Evolutionary conservation across 1,139 yeast genomes (phyloP), one percentile per base, ranked within the genome.

Genomic region (Meyerozyma smithsonii): DNA sequence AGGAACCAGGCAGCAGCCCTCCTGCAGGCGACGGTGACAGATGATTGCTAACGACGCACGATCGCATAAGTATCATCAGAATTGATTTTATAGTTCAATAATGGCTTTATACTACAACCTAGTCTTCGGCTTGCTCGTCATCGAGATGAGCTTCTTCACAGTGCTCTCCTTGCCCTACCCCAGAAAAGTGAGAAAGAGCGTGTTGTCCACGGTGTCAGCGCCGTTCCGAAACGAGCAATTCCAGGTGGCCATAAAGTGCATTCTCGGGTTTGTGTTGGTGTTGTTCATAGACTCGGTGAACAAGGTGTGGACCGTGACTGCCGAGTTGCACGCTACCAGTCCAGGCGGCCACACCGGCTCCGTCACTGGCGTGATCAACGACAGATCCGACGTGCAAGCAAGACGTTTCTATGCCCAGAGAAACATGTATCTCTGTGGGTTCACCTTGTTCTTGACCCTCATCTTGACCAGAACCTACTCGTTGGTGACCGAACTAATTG

Each of bases 341-440:
- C 54, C 61, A 45, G 46, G 47, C 10, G 42, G 39, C 8, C 45
- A 46, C 17, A 39, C 47, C 8, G 46, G 40, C 8, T 43, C 47
- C 14, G 42, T 55, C 15, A 46, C 55, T 23, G 61, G 62, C 1
- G 46, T 66, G 20, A 45, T 71, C 44, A 69, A 66, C 47, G 90
- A 85, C 52, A 72, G 95, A 42, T 67, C 88, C 7, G 96, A 88
- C 52, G 71, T 84, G 46, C 94, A 84, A 61, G 90, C 97, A 17
- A 79, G 97, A 62, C 77, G 90, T 57, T 94, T 94, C 64, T 89
- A 90, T 57, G 88, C 97, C 16, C 98, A 94, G 69, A 81, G 99
- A 67, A 94, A 94, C 70, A 82, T 90, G 85, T 94, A 94, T 56
- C 75, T 94, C 44, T 88, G 97, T 54, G 99, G 99, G 1, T 89